Percentiles rank a stretch among this genome's conserved stretches.
Evolutionary conservation across 1,284 basidiomycete species (phyloP).

Genomic region (Heliocybe sulcata): DNA sequence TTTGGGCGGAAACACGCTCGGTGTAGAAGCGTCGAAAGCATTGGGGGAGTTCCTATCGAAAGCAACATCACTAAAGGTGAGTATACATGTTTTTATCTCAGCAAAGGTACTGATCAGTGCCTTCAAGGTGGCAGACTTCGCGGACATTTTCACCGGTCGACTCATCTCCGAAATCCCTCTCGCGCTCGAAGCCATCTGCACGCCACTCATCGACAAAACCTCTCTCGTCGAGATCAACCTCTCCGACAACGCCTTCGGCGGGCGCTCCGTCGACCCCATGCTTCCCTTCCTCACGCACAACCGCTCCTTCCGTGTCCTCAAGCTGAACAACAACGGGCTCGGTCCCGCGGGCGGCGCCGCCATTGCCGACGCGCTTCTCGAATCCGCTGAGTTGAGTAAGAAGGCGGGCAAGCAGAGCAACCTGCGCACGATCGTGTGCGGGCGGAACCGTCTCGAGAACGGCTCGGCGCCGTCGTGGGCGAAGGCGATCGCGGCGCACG

Average conservation of each 20-base stretch:
- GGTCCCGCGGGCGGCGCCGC: conserved; percentile 88
- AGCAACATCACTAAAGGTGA: conserved; percentile 69
- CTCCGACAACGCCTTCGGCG: conserved; percentile 96
- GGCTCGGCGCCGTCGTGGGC: conserved; percentile 85
- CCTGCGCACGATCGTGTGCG: conserved; percentile 83
- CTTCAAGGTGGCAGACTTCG: conserved; percentile 84
- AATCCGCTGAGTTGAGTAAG: conserved; percentile 69
- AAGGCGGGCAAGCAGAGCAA: conserved; percentile 63
- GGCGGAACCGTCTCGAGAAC: conserved; percentile 92
- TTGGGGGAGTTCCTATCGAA: conserved; percentile 77
- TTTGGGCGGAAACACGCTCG: conserved; percentile 94
- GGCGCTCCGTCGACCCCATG: conserved; percentile 92
- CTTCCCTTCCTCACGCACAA: conserved; percentile 84
- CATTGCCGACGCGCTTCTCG: conserved; percentile 80
- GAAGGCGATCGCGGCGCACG: conserved; percentile 82
- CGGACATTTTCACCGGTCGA: conserved; percentile 97
- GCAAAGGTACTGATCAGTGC: neutral
- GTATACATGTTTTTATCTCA: conserved; percentile 11
- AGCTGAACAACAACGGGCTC: conserved; percentile 95
- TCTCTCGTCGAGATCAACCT: conserved; percentile 86
- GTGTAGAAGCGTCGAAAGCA: conserved; percentile 85
- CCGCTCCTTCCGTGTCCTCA: conserved; percentile 75
- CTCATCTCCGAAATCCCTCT: conserved; percentile 93
- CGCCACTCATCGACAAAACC: conserved; percentile 76
- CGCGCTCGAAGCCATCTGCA: conserved; percentile 85